A percentile compares a stretch with the other conserved stretches of the same genome.
Conservation (phyloP, 768 basidiomycete species). For the Collybia nuda region DNA sequence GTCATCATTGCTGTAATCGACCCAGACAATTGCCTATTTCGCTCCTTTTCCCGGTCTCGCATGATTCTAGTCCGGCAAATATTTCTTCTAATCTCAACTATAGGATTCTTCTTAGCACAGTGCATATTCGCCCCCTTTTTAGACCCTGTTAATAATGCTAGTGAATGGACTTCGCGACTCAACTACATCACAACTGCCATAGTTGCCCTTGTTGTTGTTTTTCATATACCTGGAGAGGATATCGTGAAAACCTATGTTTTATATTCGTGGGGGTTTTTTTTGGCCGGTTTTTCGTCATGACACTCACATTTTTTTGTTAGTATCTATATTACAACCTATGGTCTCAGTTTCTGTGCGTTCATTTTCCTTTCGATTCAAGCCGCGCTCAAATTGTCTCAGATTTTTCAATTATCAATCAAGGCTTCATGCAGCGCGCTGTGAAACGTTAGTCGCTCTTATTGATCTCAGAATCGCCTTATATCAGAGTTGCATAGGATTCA, state of each 20-base stretch:
- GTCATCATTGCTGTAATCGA: conserved; percentile 66
- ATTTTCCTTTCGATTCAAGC: not conserved
- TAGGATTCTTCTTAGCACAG: conserved; percentile 62
- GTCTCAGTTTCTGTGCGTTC: conserved; percentile 59
- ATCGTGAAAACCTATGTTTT: conserved; percentile 64
- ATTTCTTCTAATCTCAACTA: conserved; percentile 54
- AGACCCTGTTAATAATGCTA: conserved; percentile 72
- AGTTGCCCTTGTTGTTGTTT: conserved; percentile 61
- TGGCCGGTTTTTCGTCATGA: conserved; percentile 1
- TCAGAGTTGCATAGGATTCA: conserved; percentile 39
- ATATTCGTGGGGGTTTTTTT: conserved; percentile 56
- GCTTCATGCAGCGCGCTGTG: conserved; percentile 49
- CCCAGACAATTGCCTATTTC: conserved; percentile 74
- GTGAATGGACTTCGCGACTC: conserved; percentile 70
- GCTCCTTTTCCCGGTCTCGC: conserved; percentile 44
- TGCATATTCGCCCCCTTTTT: conserved; percentile 62
- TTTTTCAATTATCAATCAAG: conserved; percentile 60
- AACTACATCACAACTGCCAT: conserved; percentile 68
- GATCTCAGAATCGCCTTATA: not conserved
- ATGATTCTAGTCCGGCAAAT: conserved; percentile 61
- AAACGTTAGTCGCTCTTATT: conserved; percentile 48
- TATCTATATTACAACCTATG: conserved; percentile 61
- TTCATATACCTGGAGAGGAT: conserved; percentile 52
- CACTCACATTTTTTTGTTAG: conserved; percentile 19
- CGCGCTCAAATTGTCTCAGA: conserved; percentile 36